Conservation (phyloP, 192 early-diverging fungal species). For the Funneliformis geosporum region DNA sequence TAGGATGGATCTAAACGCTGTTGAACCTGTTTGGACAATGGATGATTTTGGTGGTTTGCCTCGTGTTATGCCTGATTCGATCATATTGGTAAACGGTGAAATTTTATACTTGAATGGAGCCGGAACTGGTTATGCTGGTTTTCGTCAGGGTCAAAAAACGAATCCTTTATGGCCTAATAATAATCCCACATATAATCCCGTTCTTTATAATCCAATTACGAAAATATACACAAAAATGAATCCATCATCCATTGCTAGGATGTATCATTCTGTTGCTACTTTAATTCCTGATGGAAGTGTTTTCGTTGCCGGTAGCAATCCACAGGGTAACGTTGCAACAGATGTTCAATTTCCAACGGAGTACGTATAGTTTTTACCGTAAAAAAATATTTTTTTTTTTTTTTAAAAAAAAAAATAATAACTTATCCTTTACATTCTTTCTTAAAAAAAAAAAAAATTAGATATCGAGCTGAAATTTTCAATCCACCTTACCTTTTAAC, state of each 20-base stretch:
- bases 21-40: conserved; percentile 54
- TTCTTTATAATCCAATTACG: conserved; percentile 29
- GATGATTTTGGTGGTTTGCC: conserved; percentile 45
- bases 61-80: conserved; percentile 52
- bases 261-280: conserved; percentile 48
- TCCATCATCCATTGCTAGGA: conserved; percentile 44
- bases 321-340: conserved; percentile 8
- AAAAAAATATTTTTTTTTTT: neutral
- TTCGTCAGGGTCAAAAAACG: neutral
- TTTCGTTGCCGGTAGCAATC: conserved; percentile 45
- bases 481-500: conserved; percentile 57
- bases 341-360: neutral
- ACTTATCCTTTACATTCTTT: neutral
- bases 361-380: neutral
- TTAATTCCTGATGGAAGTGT: conserved; percentile 40
- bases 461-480: conserved; percentile 56
- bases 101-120: conserved; percentile 62
- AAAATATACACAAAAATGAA: conserved; percentile 36
- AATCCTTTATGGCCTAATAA: neutral
- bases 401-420: neutral
- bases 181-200: conserved; percentile 39
- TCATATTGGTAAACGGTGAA: conserved; percentile 53
- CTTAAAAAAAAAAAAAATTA: conserved; percentile 43
- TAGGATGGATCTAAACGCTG: conserved; percentile 46
- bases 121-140: conserved; percentile 55